phyloP scores from a whole-genome alignment of 2,329 filamentous ascomycete genomes.

The Microdochium trichocladiopsis region DNA sequence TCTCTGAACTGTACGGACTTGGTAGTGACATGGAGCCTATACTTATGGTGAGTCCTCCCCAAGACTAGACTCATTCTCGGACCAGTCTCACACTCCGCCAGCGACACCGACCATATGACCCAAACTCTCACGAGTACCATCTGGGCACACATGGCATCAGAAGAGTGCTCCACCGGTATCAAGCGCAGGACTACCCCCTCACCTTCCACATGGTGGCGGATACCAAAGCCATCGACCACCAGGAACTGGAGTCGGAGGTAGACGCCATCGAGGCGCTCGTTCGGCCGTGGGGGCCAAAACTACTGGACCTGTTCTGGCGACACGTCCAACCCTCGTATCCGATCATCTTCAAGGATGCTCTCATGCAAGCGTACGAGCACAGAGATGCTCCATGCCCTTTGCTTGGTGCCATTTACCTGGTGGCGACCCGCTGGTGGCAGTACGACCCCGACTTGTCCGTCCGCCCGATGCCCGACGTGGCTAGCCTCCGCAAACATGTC shows the following conservation, averaged over 20 bases:
- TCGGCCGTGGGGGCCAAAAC: conserved; percentile 47
- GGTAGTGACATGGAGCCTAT: conserved; percentile 26
- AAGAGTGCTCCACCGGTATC: conserved; percentile 10
- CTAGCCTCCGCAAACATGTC: conserved; percentile 21
- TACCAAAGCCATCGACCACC: conserved; percentile 16
- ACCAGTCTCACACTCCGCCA: not conserved
- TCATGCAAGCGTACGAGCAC: conserved; percentile 43
- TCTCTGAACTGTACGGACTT: conserved; percentile 23
- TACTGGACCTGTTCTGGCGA: conserved; percentile 58
- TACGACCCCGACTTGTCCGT: conserved; percentile 38
- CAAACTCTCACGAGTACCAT: conserved; percentile 3
- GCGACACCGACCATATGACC: conserved; percentile 5
- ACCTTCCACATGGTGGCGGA: conserved; percentile 25
- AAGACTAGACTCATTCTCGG: not conserved
- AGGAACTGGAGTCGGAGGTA: not conserved
- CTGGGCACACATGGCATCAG: conserved; percentile 6
- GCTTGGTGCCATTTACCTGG: conserved; percentile 47
- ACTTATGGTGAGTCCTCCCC: conserved; percentile 11
- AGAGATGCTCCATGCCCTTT: conserved; percentile 43
- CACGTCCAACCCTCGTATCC: conserved; percentile 42
- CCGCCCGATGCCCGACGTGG: conserved; percentile 25
- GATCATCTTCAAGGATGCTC: conserved; percentile 44
- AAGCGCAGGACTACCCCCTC: conserved; percentile 20
- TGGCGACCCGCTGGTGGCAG: conserved; percentile 47
- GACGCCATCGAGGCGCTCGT: conserved; percentile 49